A percentile compares a stretch with the other conserved stretches of the same genome.
These are phyloP conservation scores for Stagonosporopsis vannaccii DNA, from an alignment of 2,329 filamentous ascomycete species.

Conservation along the genomic window DNA sequence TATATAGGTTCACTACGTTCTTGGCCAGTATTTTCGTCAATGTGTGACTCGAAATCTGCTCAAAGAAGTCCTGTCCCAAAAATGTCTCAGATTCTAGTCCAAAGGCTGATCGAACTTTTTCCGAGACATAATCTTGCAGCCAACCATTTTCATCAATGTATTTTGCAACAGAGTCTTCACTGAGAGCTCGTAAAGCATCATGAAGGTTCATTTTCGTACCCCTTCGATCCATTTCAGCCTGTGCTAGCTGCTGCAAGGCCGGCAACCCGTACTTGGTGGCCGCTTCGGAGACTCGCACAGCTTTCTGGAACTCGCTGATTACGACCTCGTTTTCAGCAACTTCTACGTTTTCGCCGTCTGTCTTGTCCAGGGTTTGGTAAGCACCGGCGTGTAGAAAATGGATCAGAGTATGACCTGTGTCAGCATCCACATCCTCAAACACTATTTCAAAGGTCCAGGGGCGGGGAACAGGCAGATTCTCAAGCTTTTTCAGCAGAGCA, in stretches of 20 bases:
- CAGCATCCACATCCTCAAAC: slow-evolving; percentile 24
- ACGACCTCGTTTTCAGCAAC: neutral
- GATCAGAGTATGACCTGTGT: slow-evolving; percentile 29
- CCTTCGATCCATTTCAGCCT: slow-evolving; percentile 1
- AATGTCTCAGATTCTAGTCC: neutral
- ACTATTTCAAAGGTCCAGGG: neutral
- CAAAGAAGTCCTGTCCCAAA: neutral
- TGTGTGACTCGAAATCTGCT: neutral
- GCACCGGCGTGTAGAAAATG: slow-evolving; percentile 37
- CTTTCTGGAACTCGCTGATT: slow-evolving; percentile 4
- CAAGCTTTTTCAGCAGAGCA: neutral
- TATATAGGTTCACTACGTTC: slow-evolving; percentile 3
- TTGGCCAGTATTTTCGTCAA: slow-evolving; percentile 6
- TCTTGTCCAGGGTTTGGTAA: slow-evolving; percentile 33
- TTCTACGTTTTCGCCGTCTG: neutral
- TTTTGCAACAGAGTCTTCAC: neutral
- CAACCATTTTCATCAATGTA: neutral
- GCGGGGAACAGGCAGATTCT: neutral
- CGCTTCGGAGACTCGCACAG: neutral
- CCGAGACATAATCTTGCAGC: slow-evolving; percentile 3
- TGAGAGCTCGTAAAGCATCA: neutral
- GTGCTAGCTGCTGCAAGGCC: slow-evolving; percentile 5
- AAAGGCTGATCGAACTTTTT: slow-evolving; percentile 5
- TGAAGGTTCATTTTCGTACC: neutral
- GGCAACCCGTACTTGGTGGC: neutral